Conservation (phyloP, 2,329 filamentous ascomycete species). For the Microcyclospora pomicola region DNA sequence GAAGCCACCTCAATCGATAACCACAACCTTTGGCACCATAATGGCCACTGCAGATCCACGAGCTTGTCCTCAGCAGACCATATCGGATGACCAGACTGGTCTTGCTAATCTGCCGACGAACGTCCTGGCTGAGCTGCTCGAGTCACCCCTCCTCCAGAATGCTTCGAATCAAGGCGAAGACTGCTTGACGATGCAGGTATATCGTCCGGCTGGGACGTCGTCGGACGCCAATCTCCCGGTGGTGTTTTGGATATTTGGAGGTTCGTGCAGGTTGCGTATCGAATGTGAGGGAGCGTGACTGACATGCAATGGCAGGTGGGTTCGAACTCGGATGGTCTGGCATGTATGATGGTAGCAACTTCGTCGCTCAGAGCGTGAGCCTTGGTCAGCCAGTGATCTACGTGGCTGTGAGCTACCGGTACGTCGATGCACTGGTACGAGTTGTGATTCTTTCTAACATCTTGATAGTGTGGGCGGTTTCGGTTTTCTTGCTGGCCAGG, state of each 20-base stretch:
- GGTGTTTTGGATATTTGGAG: constrained; percentile 36
- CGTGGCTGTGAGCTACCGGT: constrained; percentile 58
- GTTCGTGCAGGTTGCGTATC: too few species aligned
- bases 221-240: constrained; percentile 30
- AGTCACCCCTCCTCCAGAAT: constrained; percentile 27
- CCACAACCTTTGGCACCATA: constrained; percentile 43
- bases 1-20: constrained; percentile 51
- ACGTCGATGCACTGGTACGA: not conserved
- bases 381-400: constrained; percentile 54
- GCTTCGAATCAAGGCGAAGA: constrained; percentile 27
- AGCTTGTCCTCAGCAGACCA: constrained; percentile 59
- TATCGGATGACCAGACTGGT: constrained; percentile 32
- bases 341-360: constrained; percentile 28
- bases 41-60: constrained; percentile 44
- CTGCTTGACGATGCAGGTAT: constrained; percentile 26
- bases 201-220: constrained; percentile 26
- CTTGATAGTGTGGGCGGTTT: constrained; percentile 18
- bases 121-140: constrained; percentile 25
- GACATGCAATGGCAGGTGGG: constrained; percentile 12
- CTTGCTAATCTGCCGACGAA: constrained; percentile 19
- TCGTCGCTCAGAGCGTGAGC: constrained; percentile 29
- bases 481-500: constrained; percentile 22
- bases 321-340: constrained; percentile 27
- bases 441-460: constrained; percentile 1
- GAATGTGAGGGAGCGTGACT: too few species aligned